Evolutionary conservation across 2,329 filamentous ascomycete species (phyloP), one percentile per base, ranked within the genome.

Genomic region (Colletotrichum sublineola): DNA sequence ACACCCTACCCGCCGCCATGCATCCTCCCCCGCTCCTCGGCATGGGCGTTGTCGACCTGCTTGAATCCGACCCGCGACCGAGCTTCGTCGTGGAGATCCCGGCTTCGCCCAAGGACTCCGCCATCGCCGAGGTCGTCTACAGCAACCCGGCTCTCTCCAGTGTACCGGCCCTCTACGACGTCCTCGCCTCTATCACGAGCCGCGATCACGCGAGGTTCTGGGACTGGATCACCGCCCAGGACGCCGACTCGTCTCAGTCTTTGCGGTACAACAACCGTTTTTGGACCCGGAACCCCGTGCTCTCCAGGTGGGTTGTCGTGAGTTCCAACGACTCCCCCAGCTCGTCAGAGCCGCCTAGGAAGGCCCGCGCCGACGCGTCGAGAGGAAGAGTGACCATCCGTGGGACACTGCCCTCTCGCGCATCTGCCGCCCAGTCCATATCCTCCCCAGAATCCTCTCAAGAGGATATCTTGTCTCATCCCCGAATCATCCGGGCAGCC

Each of bases 1-100:
- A 50, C 33, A 63, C 42, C 60, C 48, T 66, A 40, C 40, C 46
- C 50, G 53, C 61, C 61, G 61, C 24, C 63, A 74, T 74, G 73
- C 61, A 74, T 64, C 73, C 73, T 62, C 73, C 67, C 60, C 73
- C 73, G 60, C 71, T 73, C 38, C 67, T 71, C 63, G 67, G 71
- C 60, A 67, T 82, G 71, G 80, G 80, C 76, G 79, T 84, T 63
- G 75, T 82, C 70, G 82, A 84, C 75, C 79, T 85, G 15, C 79
- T 85, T 74, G 78, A 81, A 71, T 80, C 78, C 73, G 84, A 85
- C 71, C 81, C 82, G 40, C 80, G 84, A 66, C 82, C 84, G 64
- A 81, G 81, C 55, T 85, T 85, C 56, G 78, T 85, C 67, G 80
- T 82, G 58, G 77, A 77, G 40, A 62, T 75, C 24, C 64, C 73